These are phyloP conservation scores for Chlorella variabilis DNA, from an alignment of 163 green algal species.

Conservation along the genomic window DNA sequence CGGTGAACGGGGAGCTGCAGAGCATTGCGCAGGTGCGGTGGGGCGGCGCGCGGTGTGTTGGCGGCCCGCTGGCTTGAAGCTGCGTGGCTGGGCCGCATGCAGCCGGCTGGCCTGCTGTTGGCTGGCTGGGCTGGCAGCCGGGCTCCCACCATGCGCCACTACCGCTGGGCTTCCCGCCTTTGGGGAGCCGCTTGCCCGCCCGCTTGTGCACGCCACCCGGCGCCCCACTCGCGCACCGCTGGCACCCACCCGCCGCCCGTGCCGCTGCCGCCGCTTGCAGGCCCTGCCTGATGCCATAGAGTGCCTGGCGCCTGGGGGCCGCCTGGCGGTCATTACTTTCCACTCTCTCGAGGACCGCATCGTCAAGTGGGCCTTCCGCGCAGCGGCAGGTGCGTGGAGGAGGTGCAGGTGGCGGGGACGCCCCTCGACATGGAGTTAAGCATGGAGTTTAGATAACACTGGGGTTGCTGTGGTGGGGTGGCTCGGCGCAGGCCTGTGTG, in stretches of 20 bases:
- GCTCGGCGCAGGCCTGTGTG: no score
- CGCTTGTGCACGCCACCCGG: no score
- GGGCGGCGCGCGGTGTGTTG: not conserved
- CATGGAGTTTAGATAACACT: no score
- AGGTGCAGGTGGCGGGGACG: not conserved
- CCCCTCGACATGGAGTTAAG: not conserved
- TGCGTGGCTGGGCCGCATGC: no score
- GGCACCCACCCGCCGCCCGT: not conserved
- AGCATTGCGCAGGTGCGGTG: slow-evolving; percentile 64
- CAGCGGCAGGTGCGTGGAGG: slow-evolving; percentile 50
- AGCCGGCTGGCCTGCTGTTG: no score
- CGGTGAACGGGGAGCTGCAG: slow-evolving; percentile 94
- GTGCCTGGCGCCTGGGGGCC: slow-evolving; percentile 77
- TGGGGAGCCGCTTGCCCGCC: no score
- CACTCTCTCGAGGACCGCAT: slow-evolving; percentile 95
- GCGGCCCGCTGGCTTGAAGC: not conserved
- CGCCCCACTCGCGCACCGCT: not conserved
- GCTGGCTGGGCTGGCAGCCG: no score
- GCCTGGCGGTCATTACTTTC: slow-evolving; percentile 94
- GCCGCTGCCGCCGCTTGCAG: not conserved
- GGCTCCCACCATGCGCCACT: no score
- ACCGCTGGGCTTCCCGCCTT: no score
- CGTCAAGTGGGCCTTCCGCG: slow-evolving; percentile 92
- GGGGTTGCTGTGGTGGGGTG: no score
- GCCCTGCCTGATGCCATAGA: slow-evolving; percentile 81